Percentiles rank a stretch among this genome's conserved stretches.
phyloP scores from a whole-genome alignment of 805 yeast genomes.

The Jamesozyma lodderae region DNA sequence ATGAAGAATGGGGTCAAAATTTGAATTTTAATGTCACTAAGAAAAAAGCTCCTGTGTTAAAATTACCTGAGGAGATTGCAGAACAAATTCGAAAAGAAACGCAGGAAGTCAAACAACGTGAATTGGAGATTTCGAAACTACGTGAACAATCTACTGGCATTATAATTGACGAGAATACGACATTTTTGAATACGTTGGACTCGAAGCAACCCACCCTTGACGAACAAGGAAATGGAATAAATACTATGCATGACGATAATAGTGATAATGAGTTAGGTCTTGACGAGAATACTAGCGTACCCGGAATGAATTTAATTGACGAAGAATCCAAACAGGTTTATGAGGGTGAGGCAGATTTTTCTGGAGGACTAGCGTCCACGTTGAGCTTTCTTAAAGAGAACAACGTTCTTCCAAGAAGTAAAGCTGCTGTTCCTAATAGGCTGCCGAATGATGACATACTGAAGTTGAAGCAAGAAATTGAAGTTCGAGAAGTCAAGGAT shows the following conservation, averaged over 20 bases:
- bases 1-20: neutral
- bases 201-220: neutral
- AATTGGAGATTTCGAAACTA: conserved; percentile 13
- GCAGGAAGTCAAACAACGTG: conserved; percentile 14
- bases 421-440: neutral
- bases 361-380: conserved; percentile 26
- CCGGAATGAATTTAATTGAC: too few species aligned
- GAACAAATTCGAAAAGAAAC: conserved; percentile 30
- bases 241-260: neutral
- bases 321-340: too few species aligned
- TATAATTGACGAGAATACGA: conserved; percentile 35
- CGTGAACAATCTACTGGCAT: conserved; percentile 15
- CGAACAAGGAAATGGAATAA: too few species aligned
- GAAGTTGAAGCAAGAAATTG: conserved; percentile 7
- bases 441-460: conserved; percentile 1
- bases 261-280: neutral
- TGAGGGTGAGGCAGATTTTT: conserved; percentile 13
- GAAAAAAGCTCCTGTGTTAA: neutral
- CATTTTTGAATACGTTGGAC: conserved; percentile 20
- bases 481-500: conserved; percentile 5
- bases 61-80: conserved; percentile 27
- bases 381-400: conserved; percentile 17
- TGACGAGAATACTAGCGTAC: neutral
- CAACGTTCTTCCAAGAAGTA: conserved; percentile 10
- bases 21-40: conserved; percentile 10